A percentile compares a stretch with the other conserved stretches of the same genome.
These are phyloP conservation scores for Beauveria sp. DNA, from an alignment of 2,329 filamentous ascomycete species.

Conservation along the genomic window DNA sequence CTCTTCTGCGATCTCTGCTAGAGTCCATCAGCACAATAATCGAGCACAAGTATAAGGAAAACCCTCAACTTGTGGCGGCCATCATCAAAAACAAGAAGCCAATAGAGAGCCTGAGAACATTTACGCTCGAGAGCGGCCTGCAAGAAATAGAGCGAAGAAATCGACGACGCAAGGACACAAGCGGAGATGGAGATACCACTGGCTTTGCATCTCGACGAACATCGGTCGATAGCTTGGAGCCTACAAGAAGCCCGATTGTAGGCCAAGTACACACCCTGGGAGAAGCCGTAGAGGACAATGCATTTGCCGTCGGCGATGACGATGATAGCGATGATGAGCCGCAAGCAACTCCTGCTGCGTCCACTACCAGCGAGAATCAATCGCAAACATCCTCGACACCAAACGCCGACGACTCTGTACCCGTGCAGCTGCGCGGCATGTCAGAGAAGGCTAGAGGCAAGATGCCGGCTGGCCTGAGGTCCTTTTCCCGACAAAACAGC, in stretches of 20 bases:
- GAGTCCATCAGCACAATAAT: conserved; percentile 86
- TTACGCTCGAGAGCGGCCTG: conserved; percentile 86
- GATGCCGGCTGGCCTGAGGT: conserved; percentile 75
- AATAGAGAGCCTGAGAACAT: conserved; percentile 77
- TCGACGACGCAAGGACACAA: conserved; percentile 59
- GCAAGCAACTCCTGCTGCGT: conserved; percentile 51
- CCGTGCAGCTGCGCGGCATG: conserved; percentile 80
- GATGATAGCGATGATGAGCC: conserved; percentile 42
- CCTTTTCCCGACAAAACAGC: conserved; percentile 86
- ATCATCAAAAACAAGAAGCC: conserved; percentile 72
- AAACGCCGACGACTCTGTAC: conserved; percentile 67
- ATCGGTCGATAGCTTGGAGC: conserved; percentile 62
- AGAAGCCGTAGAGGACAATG: conserved; percentile 52
- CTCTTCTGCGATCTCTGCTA: conserved; percentile 69
- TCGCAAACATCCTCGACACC: conserved; percentile 62
- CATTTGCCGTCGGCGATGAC: conserved; percentile 76
- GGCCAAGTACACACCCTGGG: conserved; percentile 21
- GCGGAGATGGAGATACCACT: conserved; percentile 39
- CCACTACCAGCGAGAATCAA: conserved; percentile 56
- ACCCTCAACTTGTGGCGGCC: conserved; percentile 72
- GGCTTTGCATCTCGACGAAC: conserved; percentile 46
- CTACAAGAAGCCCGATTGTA: conserved; percentile 36
- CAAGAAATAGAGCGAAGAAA: conserved; percentile 81
- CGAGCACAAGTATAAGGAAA: conserved; percentile 79
- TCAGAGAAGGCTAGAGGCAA: conserved; percentile 96